Evolutionary conservation across 1,139 yeast species (phyloP).

Genomic region (Scheffersomyces parashehatae): DNA sequence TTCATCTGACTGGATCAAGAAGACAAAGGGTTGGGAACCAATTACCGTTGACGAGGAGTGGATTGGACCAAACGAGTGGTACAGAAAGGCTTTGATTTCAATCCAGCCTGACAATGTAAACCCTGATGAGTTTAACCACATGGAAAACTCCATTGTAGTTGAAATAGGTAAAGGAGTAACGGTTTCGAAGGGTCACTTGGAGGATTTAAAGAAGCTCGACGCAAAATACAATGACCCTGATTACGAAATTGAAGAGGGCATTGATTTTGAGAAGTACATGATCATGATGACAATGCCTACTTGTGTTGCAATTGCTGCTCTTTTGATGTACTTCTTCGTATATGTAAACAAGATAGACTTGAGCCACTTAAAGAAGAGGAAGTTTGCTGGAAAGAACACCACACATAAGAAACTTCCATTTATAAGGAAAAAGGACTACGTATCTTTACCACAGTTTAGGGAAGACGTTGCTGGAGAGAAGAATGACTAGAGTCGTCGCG

Average conservation of each 20-base stretch:
- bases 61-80: conserved; percentile 49
- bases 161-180: conserved; percentile 57
- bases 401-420: conserved; percentile 35
- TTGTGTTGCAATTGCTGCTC: conserved; percentile 58
- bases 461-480: conserved; percentile 12
- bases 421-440: conserved; percentile 21
- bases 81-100: conserved; percentile 54
- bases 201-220: conserved; percentile 48
- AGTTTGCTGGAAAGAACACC: conserved; percentile 44
- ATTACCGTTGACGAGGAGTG: conserved; percentile 61
- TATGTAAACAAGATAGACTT: conserved; percentile 52
- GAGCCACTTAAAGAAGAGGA: conserved; percentile 52
- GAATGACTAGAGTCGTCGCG: conserved; percentile 8
- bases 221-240: conserved; percentile 33
- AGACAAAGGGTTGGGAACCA: conserved; percentile 64
- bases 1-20: conserved; percentile 69
- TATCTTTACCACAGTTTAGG: conserved; percentile 31
- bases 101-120: conserved; percentile 68
- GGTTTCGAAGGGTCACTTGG: conserved; percentile 60
- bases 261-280: conserved; percentile 67
- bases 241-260: conserved; percentile 54
- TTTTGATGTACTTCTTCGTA: conserved; percentile 65
- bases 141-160: conserved; percentile 53
- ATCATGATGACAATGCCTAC: conserved; percentile 73
- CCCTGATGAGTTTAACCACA: conserved; percentile 65